Conservation (phyloP, 1,139 yeast genomes). For the Hyphopichia pseudoburtonii region DNA sequence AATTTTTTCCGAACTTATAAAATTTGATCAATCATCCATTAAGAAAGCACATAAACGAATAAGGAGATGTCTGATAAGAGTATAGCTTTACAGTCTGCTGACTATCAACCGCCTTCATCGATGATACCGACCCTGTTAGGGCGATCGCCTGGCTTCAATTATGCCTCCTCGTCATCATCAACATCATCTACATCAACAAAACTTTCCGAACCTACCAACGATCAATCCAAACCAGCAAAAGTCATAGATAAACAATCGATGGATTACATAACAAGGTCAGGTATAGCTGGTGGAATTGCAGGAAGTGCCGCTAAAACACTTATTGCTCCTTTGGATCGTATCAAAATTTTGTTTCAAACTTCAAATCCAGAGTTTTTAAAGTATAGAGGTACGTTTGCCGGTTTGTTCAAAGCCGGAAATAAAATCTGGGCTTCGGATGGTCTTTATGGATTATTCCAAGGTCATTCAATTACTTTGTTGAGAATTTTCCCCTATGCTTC, state of each 20-base stretch:
- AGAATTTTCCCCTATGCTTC: constrained; percentile 97
- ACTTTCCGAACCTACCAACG: constrained; percentile 21
- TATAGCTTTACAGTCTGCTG: not conserved
- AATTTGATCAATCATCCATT: no score
- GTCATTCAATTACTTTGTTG: constrained; percentile 89
- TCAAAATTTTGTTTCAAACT: constrained; percentile 92
- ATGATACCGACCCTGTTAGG: constrained; percentile 6
- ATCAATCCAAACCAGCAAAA: constrained; percentile 29
- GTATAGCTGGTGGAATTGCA: constrained; percentile 93
- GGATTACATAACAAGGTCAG: constrained; percentile 80
- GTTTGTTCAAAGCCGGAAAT: constrained; percentile 70
- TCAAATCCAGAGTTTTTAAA: constrained; percentile 84
- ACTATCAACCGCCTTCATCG: not conserved
- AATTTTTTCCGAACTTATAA: no score
- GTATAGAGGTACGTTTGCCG: constrained; percentile 78
- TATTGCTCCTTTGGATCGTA: constrained; percentile 94
- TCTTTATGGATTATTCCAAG: constrained; percentile 81
- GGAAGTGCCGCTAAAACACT: constrained; percentile 94
- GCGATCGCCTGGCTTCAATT: not conserved
- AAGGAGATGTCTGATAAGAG: not conserved
- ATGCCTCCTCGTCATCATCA: not conserved
- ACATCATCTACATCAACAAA: no score
- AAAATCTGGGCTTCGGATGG: constrained; percentile 74
- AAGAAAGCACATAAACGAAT: no score
- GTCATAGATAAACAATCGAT: constrained; percentile 62